phyloP scores from a whole-genome alignment of 2,329 filamentous ascomycete species.

The Amylocarpus encephaloides region DNA sequence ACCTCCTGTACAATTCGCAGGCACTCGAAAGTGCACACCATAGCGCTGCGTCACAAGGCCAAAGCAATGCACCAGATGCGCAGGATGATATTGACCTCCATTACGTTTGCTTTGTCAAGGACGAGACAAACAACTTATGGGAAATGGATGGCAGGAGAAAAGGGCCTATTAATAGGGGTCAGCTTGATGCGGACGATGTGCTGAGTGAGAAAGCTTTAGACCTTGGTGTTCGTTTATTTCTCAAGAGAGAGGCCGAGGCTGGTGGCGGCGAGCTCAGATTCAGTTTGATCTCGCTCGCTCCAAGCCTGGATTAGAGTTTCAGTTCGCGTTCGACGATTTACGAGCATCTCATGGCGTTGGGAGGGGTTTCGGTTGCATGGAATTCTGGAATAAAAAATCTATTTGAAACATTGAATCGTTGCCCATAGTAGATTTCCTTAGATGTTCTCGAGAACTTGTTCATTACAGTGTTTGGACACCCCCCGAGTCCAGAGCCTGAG shows the following conservation, averaged over 20 bases:
- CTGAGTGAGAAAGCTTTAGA: conserved; percentile 69
- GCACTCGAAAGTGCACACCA: conserved; percentile 74
- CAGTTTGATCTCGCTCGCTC: conserved; percentile 26
- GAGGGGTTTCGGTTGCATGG: neutral
- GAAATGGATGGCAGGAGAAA: conserved; percentile 65
- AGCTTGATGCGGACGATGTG: conserved; percentile 59
- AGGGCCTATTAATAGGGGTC: conserved; percentile 55
- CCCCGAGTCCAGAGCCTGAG: too few relatives aligned
- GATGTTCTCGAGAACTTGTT: too few relatives aligned
- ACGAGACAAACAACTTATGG: conserved; percentile 57
- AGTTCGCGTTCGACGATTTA: neutral
- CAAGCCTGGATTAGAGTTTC: conserved; percentile 8
- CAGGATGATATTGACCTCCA: conserved; percentile 80
- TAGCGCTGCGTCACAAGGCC: conserved; percentile 68
- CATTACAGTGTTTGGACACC: too few relatives aligned
- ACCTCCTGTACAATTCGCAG: conserved; percentile 69
- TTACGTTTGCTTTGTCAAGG: conserved; percentile 91
- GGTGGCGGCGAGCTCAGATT: conserved; percentile 27
- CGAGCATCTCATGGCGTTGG: conserved; percentile 1
- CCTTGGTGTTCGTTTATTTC: conserved; percentile 47
- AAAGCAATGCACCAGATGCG: conserved; percentile 69
- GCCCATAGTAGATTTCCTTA: too few relatives aligned
- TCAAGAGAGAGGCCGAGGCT: conserved; percentile 19
- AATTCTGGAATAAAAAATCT: too few relatives aligned
- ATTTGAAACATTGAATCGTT: too few relatives aligned